Evolutionary conservation across 805 yeast species (phyloP).

Genomic region (Metschnikowia peoriensis): DNA sequence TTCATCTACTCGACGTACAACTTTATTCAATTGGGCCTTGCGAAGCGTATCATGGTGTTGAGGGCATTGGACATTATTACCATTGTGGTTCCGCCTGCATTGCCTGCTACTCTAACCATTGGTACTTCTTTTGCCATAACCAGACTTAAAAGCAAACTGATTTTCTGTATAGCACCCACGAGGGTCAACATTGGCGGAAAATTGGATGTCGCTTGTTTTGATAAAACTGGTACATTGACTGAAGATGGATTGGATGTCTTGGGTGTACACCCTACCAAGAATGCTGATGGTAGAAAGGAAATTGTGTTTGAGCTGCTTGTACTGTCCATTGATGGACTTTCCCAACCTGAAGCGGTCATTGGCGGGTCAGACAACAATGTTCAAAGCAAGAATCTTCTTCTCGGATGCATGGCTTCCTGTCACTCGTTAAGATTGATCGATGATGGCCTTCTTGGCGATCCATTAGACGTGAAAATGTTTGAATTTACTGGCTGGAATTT

Average conservation of each 20-base stretch:
- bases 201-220: constrained; percentile 85
- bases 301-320: constrained; percentile 33
- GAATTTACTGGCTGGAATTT: constrained; percentile 79
- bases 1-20: constrained; percentile 80
- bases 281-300: constrained; percentile 41
- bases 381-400: constrained; percentile 29
- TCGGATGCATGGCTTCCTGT: constrained; percentile 66
- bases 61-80: constrained; percentile 94
- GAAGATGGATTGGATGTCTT: constrained; percentile 94
- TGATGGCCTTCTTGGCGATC: constrained; percentile 85
- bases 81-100: constrained; percentile 97
- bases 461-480: constrained; percentile 91
- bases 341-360: not conserved
- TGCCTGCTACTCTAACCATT: constrained; percentile 95
- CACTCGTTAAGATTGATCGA: constrained; percentile 84
- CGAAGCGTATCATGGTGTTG: constrained; percentile 65
- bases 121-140: constrained; percentile 92
- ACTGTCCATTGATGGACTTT: constrained; percentile 10
- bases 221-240: constrained; percentile 95
- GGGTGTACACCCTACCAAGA: constrained; percentile 46
- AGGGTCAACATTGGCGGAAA: constrained; percentile 96
- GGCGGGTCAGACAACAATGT: constrained; percentile 16
- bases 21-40: constrained; percentile 74
- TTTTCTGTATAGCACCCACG: constrained; percentile 92
- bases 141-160: constrained; percentile 60